Conservation (phyloP, 768 basidiomycete genomes). For the Podaxis pistillaris region DNA sequence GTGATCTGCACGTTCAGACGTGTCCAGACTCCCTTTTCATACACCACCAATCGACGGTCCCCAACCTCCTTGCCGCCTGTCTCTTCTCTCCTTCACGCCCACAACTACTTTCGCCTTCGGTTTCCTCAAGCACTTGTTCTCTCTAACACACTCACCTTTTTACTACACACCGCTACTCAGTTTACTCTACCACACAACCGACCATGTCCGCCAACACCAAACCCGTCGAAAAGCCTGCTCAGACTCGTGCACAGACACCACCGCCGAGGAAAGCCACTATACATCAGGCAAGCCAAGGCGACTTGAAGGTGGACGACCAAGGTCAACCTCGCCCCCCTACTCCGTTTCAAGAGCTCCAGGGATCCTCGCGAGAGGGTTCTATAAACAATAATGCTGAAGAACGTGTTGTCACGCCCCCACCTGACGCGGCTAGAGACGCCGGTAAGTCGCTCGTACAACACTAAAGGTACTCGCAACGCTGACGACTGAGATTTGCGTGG, state of each 20-base stretch:
- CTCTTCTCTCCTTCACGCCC: background rate
- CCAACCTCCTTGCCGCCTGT: background rate
- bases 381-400: background rate
- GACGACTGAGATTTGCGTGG: background rate
- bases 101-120: background rate
- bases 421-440: background rate
- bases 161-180: background rate
- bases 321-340: background rate
- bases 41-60: background rate
- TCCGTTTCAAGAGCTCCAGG: background rate
- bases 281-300: background rate
- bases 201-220: background rate
- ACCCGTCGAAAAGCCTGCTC: background rate
- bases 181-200: background rate
- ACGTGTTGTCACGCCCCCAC: background rate
- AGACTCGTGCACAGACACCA: background rate
- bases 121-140: background rate
- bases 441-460: background rate
- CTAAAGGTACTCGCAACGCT: background rate
- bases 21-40: background rate
- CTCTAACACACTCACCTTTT: background rate
- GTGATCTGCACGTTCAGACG: background rate
- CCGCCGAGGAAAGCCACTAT: background rate
- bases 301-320: background rate
- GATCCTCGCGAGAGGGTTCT: constrained; percentile 3